Base-by-base conservation (phyloP, 495 filamentous ascomycete species). In the Penicillium ochrochloron region DNA sequence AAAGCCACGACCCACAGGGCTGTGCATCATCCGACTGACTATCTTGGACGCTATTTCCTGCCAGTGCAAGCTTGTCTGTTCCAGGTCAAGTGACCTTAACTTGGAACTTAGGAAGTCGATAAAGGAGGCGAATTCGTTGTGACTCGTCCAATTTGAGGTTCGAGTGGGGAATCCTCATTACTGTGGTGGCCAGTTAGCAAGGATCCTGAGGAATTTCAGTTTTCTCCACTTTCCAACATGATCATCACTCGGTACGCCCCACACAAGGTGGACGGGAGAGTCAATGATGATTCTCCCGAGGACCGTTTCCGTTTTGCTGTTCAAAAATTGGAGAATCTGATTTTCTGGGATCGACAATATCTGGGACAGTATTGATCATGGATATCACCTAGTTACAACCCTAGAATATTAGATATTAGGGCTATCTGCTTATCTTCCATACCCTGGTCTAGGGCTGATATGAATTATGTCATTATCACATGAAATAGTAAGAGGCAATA, bases 391-490 rank as follows among this genome's bases (percentile, higher is more conserved):
- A 5, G 9, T 1, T 11, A 9, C 12, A 48, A 31, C 25, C 27
- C 25, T 27, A 12, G 15, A 3, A 27, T n/a, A 1, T 23, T 12
- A 23, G 10, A 27, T n/a, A 1, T 23, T 12, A 23, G 48, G 23
- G 3, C 0, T 17, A 51, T 25, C 48, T 51, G 6, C 23, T 17
- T 8, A 29, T 9, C 8, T 33, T 33, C 8, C 31, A 33, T 33
- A 39, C 39, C 39, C 39, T 48, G 10, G 21, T 23, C 10, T 4
- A 52, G 7, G 12, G 48, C 25, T 52, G 48, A 52, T n/a, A 31
- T 63, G 29, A 63, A 57, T 52, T 63, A 48, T 63, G 56, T 29
- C 61, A 64, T 19, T 17, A 44, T 41, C 41, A 59, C 53, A 56
- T 34, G 55, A 34, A 59, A 23, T 51, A 52, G 48, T 64, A 53